A percentile compares a stretch with the other conserved stretches of the same genome.
phyloP scores from a whole-genome alignment of 176 grass and related monocot species.

The Oryza australiensis region DNA sequence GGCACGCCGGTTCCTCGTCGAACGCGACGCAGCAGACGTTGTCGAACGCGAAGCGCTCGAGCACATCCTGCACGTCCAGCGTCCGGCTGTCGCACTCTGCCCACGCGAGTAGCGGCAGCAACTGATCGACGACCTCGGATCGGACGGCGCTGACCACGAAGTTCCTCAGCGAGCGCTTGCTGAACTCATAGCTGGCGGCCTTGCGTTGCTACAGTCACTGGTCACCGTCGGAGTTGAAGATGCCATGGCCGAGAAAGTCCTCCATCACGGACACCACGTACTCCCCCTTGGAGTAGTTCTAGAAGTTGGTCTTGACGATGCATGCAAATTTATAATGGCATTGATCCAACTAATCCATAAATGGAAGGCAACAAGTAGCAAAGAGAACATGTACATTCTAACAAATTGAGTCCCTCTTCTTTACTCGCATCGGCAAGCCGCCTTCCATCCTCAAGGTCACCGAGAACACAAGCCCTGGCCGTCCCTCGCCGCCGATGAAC shows the following conservation, averaged over 20 bases:
- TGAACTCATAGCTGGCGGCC: conserved; percentile 64
- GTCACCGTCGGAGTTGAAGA: conserved; percentile 72
- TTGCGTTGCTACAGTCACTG: conserved; percentile 70
- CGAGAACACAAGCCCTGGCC: conserved; percentile 31
- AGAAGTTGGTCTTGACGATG: conserved; percentile 50
- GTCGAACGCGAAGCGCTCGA: conserved; percentile 80
- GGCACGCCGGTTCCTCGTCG: conserved; percentile 55
- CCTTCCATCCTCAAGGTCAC: conserved; percentile 46
- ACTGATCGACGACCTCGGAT: conserved; percentile 33
- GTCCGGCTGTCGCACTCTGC: background rate
- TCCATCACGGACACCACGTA: conserved; percentile 30
- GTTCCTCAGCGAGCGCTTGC: conserved; percentile 46
- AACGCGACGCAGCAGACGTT: conserved; percentile 68
- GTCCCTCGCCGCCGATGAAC: conserved; percentile 29
- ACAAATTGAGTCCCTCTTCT: background rate
- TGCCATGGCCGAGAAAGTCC: conserved; percentile 76
- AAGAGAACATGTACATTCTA: background rate
- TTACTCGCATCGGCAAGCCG: background rate
- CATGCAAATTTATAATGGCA: too few species aligned
- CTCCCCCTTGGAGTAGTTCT: conserved; percentile 62
- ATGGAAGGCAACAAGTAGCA: background rate
- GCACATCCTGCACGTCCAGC: conserved; percentile 60
- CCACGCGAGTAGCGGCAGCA: conserved; percentile 51
- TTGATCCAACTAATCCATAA: too few species aligned
- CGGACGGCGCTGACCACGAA: conserved; percentile 44